These are phyloP conservation scores for Neoascochyta sp. DNA, from an alignment of 2,329 filamentous ascomycete genomes.

Conservation along the genomic window DNA sequence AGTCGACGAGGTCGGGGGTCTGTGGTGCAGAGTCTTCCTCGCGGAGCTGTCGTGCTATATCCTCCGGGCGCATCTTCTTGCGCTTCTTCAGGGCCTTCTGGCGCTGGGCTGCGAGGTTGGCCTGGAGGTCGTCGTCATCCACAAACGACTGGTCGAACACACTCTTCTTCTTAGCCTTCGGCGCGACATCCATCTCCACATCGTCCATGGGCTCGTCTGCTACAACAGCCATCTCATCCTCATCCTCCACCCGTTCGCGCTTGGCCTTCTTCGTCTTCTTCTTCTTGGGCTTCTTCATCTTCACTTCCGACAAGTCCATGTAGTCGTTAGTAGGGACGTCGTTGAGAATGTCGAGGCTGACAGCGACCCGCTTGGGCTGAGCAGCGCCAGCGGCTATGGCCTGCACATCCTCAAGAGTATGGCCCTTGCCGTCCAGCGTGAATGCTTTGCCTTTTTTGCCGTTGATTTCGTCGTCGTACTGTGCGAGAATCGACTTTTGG, in stretches of 20 bases:
- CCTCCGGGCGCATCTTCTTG: conserved; percentile 80
- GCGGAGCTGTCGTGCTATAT: conserved; percentile 74
- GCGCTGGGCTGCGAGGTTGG: conserved; percentile 77
- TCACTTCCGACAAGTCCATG: conserved; percentile 78
- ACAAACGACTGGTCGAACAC: conserved; percentile 67
- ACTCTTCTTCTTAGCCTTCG: conserved; percentile 58
- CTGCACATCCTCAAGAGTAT: conserved; percentile 58
- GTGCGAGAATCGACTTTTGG: conserved; percentile 67
- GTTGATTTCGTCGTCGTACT: conserved; percentile 94
- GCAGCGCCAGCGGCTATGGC: conserved; percentile 52
- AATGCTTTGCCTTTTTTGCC: conserved; percentile 88
- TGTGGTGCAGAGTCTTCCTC: conserved; percentile 55
- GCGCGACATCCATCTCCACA: conserved; percentile 71
- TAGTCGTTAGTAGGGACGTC: conserved; percentile 79
- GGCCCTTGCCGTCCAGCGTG: conserved; percentile 75
- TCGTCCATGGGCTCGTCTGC: conserved; percentile 29
- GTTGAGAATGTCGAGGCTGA: conserved; percentile 72
- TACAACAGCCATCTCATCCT: conserved; percentile 52
- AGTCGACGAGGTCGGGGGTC: conserved; percentile 51
- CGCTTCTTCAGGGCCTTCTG: conserved; percentile 84
- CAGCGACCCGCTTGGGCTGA: conserved; percentile 62
- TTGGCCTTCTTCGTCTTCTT: conserved; percentile 34
- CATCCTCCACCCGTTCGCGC: conserved; percentile 48
- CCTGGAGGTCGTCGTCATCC: conserved; percentile 91
- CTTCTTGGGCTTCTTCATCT: conserved; percentile 65